Base-by-base conservation (phyloP, 805 yeast genomes). In the Schizosaccharomyces cryophilus region DNA sequence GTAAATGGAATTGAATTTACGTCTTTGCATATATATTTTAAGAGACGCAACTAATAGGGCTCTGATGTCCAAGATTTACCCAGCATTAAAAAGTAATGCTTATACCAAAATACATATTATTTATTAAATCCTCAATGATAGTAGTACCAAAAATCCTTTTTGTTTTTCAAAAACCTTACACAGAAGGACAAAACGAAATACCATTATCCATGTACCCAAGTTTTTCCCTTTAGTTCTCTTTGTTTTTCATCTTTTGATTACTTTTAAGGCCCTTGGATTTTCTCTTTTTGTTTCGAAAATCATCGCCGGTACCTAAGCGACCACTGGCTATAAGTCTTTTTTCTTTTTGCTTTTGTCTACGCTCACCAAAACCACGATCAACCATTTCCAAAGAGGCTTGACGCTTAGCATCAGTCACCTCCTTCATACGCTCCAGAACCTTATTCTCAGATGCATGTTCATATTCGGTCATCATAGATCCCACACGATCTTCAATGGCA, bases 321-420 rank as follows among this genome's bases (percentile, higher is more conserved):
- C 51, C 51, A n/a, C 26, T 35, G n/a, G 29, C 42, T 24, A 35
- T 40, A 3, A 35, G 15, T 31, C 40, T 24, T 54, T 77, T 78
- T 59, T 69, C 71, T 67, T 75, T 78, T 65, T 80, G 80, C 54
- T 73, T 77, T 66, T 74, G 76, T 64, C 75, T 76, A 65, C 78
- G 78, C 66, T 86, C 95, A 13, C 96, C 96, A 70, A 89, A 90
- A 24, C 81, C 79, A 64, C 87, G 96, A 64, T 79, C 80, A 64
- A 90, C 96, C 96, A 93, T 88, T 47, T 86, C 96, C 85, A 90
- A 80, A 61, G 84, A 69, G 2, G 96, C 85, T 70, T 89, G 95
- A 66, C 96, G 78, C 73, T 87, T 87, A 21, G 97, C 96, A 42
- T 78, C 79, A 42, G 89, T 82, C 1, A 85, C 83, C 58, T 77